Conservation (phyloP, 179 eudicot genomes). For the Beta corolliflora region DNA sequence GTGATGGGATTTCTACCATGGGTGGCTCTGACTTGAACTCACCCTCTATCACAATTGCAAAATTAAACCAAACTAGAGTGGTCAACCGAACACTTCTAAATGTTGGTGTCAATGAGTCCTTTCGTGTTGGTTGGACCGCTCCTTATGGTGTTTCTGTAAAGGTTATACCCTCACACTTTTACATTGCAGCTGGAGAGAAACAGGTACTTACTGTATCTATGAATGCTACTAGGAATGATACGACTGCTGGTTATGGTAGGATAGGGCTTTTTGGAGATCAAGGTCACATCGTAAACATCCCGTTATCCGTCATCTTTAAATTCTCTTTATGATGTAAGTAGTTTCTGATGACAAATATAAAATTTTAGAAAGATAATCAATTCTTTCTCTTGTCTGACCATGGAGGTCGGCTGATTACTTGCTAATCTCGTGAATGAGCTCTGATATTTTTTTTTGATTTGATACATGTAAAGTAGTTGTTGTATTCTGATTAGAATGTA, state of each 20-base stretch:
- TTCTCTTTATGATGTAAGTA: constrained; percentile 50
- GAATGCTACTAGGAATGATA: constrained; percentile 56
- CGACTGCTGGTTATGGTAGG: constrained; percentile 74
- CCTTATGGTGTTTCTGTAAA: constrained; percentile 77
- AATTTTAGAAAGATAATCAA: constrained; percentile 2
- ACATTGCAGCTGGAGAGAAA: constrained; percentile 57
- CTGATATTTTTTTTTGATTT: constrained; percentile 22
- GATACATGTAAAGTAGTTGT: constrained; percentile 31
- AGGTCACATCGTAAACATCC: constrained; percentile 75
- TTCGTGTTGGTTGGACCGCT: constrained; percentile 80
- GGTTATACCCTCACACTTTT: constrained; percentile 64
- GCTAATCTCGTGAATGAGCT: constrained; percentile 13
- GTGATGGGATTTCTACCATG: constrained; percentile 48
- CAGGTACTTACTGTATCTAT: constrained; percentile 59
- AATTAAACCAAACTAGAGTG: constrained; percentile 60
- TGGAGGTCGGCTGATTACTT: constrained; percentile 18
- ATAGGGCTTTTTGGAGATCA: constrained; percentile 81
- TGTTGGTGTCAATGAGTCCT: constrained; percentile 64
- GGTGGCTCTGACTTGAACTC: constrained; percentile 70
- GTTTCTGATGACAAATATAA: constrained; percentile 30
- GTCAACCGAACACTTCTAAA: constrained; percentile 74
- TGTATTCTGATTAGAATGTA: constrained; percentile 24
- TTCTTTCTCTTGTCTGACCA: constrained; percentile 7
- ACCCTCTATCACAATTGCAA: constrained; percentile 81
- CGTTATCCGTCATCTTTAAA: constrained; percentile 73